Percentiles rank a stretch among this genome's conserved stretches.
phyloP scores from a whole-genome alignment of 306 rosid species.

The Delonix regia region DNA sequence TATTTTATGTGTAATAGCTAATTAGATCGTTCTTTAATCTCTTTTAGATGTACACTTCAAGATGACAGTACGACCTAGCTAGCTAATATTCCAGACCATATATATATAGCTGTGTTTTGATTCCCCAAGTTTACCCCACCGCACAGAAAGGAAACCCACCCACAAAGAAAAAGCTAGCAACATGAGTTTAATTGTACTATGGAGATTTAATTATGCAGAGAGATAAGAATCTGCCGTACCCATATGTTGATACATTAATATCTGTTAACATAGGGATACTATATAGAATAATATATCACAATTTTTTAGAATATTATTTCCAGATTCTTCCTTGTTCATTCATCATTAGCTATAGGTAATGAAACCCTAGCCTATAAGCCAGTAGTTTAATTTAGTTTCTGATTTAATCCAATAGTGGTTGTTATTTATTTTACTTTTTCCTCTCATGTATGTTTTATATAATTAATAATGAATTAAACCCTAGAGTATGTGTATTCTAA shows the following conservation, averaged over 20 bases:
- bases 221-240: constrained; percentile 4
- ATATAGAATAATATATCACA: not conserved
- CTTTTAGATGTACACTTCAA: not conserved
- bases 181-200: not conserved
- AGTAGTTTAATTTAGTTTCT: not conserved
- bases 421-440: not conserved
- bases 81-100: not conserved
- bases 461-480: too few species aligned
- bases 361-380: not conserved
- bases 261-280: not conserved
- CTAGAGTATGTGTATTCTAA: too few species aligned
- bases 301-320: not conserved
- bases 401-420: not conserved
- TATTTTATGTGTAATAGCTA: too few species aligned
- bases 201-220: not conserved
- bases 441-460: not conserved
- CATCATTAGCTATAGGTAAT: not conserved
- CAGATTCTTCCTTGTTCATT: not conserved
- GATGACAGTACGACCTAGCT: not conserved
- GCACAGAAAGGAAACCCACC: not conserved
- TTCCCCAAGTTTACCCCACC: constrained; percentile 10
- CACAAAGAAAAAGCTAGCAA: not conserved
- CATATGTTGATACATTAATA: constrained; percentile 11
- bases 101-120: not conserved
- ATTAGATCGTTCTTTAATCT: too few species aligned